A percentile compares a stretch with the other conserved stretches of the same genome.
phyloP scores from a whole-genome alignment of 805 yeast species.

The Myxozyma kluyveri region DNA sequence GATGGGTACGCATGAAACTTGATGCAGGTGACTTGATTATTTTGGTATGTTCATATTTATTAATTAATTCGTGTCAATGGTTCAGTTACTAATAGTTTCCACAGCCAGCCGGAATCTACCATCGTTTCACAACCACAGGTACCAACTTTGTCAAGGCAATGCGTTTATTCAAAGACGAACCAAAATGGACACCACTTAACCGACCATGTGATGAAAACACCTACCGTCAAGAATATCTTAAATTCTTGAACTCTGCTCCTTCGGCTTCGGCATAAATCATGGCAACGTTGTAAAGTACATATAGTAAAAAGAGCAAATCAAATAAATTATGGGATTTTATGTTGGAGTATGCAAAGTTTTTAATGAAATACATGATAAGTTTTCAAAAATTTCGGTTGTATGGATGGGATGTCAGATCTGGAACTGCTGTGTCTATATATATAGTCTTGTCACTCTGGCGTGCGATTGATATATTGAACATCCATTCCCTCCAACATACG shows the following conservation, averaged over 20 bases:
- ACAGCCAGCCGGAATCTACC: conserved; percentile 87
- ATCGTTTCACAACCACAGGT: conserved; percentile 77
- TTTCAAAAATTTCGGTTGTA: no score
- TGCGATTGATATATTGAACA: no score
- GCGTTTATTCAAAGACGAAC: conserved; percentile 88
- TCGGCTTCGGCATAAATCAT: no score
- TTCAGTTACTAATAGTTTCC: conserved; percentile 48
- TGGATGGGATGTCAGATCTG: no score
- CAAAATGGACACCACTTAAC: conserved; percentile 88
- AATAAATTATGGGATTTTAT: no score
- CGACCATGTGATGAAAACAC: conserved; percentile 55
- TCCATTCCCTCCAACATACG: no score
- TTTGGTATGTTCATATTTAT: conserved; percentile 34
- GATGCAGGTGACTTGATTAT: conserved; percentile 56
- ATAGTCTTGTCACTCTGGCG: no score
- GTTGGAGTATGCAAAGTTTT: no score
- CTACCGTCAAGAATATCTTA: conserved; percentile 46
- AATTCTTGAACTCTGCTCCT: conserved; percentile 9
- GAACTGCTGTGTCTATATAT: no score
- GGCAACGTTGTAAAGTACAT: no score
- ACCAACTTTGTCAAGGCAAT: conserved; percentile 67
- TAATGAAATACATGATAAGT: no score
- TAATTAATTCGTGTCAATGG: background rate
- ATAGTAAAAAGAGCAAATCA: no score
- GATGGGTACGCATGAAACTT: conserved; percentile 77